phyloP scores from a whole-genome alignment of 2,329 filamentous ascomycete genomes.

The Microdochium bolleyi region DNA sequence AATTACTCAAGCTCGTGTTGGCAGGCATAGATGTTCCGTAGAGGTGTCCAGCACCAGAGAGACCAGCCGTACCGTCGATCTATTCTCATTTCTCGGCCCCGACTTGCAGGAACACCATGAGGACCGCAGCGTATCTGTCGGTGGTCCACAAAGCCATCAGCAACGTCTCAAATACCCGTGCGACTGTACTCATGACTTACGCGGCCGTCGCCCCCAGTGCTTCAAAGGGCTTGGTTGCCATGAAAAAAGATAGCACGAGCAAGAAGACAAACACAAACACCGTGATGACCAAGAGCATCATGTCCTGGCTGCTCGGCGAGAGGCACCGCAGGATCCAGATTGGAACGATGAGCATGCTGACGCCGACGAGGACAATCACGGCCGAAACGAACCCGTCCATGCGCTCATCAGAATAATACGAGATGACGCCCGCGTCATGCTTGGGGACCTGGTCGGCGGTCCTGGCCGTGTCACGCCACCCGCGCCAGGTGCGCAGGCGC shows the following conservation, averaged over 20 bases:
- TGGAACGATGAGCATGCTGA: conserved; percentile 20
- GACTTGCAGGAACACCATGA: conserved; percentile 9
- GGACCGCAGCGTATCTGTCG: conserved; percentile 8
- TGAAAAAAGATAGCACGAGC: conserved; percentile 7
- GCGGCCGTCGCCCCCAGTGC: conserved; percentile 11
- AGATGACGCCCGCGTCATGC: neutral
- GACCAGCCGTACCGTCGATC: too few relatives aligned
- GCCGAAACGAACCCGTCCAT: conserved; percentile 15
- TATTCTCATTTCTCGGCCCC: neutral
- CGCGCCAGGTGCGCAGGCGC: conserved; percentile 4
- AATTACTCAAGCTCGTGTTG: too few relatives aligned
- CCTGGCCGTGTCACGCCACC: conserved; percentile 5
- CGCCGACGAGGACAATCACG: conserved; percentile 13
- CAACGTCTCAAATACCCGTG: neutral
- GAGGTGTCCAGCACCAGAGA: too few relatives aligned
- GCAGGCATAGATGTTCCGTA: too few relatives aligned
- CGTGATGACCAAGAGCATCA: conserved; percentile 22
- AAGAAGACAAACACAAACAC: conserved; percentile 15
- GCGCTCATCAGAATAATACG: conserved; percentile 7
- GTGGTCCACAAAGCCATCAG: neutral
- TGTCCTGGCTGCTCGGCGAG: conserved; percentile 3
- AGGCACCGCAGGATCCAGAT: conserved; percentile 19
- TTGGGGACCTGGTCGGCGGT: neutral
- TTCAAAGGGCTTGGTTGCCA: conserved; percentile 12
- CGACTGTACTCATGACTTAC: conserved; percentile 3